phyloP scores from a whole-genome alignment of 768 basidiomycete genomes.

The Amanita brunnescens region DNA sequence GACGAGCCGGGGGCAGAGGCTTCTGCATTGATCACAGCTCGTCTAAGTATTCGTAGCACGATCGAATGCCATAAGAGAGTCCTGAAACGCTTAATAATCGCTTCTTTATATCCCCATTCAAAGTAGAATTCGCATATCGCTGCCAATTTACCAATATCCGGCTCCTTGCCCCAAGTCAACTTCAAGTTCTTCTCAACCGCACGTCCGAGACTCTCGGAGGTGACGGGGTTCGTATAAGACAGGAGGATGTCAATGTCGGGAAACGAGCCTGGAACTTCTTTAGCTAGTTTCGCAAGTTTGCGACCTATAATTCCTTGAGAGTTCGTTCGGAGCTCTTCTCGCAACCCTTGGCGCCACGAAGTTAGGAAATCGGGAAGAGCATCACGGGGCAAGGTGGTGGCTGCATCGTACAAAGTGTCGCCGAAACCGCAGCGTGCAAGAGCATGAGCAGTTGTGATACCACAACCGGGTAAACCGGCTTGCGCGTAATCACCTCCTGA shows the following conservation, averaged over 20 bases:
- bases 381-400: conserved; percentile 34
- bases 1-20: conserved; percentile 7
- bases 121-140: conserved; percentile 80
- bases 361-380: conserved; percentile 45
- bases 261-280: conserved; percentile 55
- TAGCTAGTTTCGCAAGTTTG: conserved; percentile 59
- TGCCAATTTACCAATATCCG: conserved; percentile 65
- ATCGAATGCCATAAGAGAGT: conserved; percentile 75
- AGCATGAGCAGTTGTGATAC: conserved; percentile 61
- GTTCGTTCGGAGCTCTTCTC: conserved; percentile 61
- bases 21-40: conserved; percentile 47
- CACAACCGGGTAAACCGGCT: conserved; percentile 60
- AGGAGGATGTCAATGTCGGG: conserved; percentile 67
- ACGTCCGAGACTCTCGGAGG: conserved; percentile 50
- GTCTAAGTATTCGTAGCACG: conserved; percentile 62
- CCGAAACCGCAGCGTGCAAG: conserved; percentile 80
- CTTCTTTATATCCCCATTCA: conserved; percentile 84
- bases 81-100: conserved; percentile 77
- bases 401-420: conserved; percentile 56
- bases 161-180: conserved; percentile 47
- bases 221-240: conserved; percentile 73
- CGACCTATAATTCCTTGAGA: conserved; percentile 51
- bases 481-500: conserved; percentile 89
- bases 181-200: conserved; percentile 23
- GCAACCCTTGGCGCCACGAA: conserved; percentile 54